Percentiles rank a stretch among this genome's conserved stretches.
phyloP scores from a whole-genome alignment of 2,329 filamentous ascomycete species.

The Sclerotinia trifoliorum region DNA sequence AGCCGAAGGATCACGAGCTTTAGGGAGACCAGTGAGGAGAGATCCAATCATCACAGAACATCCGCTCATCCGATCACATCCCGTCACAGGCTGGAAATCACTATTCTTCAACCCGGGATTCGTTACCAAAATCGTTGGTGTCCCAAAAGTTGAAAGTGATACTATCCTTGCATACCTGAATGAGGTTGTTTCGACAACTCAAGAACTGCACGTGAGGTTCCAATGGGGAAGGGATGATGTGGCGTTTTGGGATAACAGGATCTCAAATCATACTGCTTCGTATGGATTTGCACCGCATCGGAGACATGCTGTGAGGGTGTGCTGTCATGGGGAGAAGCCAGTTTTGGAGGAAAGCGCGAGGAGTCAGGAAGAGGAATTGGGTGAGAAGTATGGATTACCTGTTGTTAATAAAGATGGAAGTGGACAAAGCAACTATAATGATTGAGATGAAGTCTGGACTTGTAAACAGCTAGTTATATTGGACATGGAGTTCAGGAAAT shows the following conservation, averaged over 20 bases:
- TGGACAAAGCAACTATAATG: constrained; percentile 57
- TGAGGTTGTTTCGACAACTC: constrained; percentile 55
- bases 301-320: constrained; percentile 49
- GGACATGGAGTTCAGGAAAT: neutral
- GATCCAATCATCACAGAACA: constrained; percentile 55
- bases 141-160: constrained; percentile 56
- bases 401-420: constrained; percentile 56
- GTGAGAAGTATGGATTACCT: constrained; percentile 48
- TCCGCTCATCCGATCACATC: constrained; percentile 58
- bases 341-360: constrained; percentile 40
- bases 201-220: constrained; percentile 68
- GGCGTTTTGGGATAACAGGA: constrained; percentile 66
- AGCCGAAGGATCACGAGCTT: constrained; percentile 45
- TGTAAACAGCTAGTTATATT: neutral
- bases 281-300: constrained; percentile 58
- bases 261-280: constrained; percentile 52
- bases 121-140: constrained; percentile 56
- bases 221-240: constrained; percentile 64
- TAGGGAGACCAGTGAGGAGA: constrained; percentile 47
- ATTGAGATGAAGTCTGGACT: constrained; percentile 38
- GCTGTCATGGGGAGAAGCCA: constrained; percentile 39
- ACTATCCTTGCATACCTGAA: constrained; percentile 52
- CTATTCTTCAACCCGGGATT: constrained; percentile 60
- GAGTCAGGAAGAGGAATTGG: constrained; percentile 55
- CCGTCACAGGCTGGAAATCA: constrained; percentile 61